These are phyloP conservation scores for Trichomonascus vanleenenianus DNA, from an alignment of 805 yeast species.

Conservation along the genomic window DNA sequence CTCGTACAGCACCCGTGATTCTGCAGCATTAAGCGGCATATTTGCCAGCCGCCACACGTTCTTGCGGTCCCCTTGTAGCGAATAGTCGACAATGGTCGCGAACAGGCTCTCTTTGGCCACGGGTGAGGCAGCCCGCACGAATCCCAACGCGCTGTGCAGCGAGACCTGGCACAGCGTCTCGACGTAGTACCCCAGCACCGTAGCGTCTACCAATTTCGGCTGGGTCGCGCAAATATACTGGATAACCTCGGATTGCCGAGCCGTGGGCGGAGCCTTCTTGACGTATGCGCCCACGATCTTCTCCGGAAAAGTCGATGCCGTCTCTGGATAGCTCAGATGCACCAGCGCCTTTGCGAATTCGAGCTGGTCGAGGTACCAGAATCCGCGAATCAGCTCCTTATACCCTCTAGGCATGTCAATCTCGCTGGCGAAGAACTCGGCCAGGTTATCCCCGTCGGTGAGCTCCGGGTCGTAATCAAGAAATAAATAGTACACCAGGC, in stretches of 20 bases:
- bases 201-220: slow-evolving; percentile 7
- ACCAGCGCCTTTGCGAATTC: slow-evolving; percentile 10
- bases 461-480: slow-evolving; percentile 14
- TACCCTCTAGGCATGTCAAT: slow-evolving; percentile 14
- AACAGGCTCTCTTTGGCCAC: slow-evolving; percentile 6
- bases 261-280: background rate
- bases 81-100: slow-evolving; percentile 6
- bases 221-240: slow-evolving; percentile 10
- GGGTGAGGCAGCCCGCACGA: slow-evolving; percentile 12
- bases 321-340: slow-evolving; percentile 15
- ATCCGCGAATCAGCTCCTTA: slow-evolving; percentile 14
- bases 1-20: slow-evolving; percentile 8
- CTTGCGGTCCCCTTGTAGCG: slow-evolving; percentile 7
- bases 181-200: slow-evolving; percentile 9
- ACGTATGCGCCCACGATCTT: slow-evolving; percentile 8
- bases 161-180: slow-evolving; percentile 11
- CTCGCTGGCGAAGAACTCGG: slow-evolving; percentile 16
- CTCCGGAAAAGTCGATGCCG: slow-evolving; percentile 10
- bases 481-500: slow-evolving; percentile 15
- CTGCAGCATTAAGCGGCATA: slow-evolving; percentile 11
- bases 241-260: slow-evolving; percentile 4
- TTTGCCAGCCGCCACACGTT: slow-evolving; percentile 19
- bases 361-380: slow-evolving; percentile 17
- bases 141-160: slow-evolving; percentile 11
- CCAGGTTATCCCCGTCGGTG: slow-evolving; percentile 9